Percentiles rank a stretch among this genome's conserved stretches.
These are phyloP conservation scores for Conringia planisiliqua DNA, from an alignment of 345 rosid genomes.

Conservation along the genomic window DNA sequence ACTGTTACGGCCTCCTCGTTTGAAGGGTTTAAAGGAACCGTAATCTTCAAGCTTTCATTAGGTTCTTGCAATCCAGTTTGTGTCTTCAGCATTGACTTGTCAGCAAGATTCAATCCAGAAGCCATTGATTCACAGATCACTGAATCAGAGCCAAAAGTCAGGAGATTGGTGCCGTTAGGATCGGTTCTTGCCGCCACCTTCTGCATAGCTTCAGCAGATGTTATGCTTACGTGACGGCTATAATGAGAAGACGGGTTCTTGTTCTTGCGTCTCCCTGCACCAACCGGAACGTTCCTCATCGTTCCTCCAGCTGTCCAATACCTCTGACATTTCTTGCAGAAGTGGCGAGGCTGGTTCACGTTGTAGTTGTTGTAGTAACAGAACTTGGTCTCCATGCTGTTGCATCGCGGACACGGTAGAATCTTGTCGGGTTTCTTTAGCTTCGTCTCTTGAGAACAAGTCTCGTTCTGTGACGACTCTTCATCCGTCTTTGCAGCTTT, in stretches of 20 bases:
- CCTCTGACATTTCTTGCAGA: constrained; percentile 94
- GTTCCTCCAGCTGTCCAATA: constrained; percentile 99
- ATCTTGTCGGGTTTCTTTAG: constrained; percentile 86
- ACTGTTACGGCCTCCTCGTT: constrained; percentile 20
- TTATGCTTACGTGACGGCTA: constrained; percentile 53
- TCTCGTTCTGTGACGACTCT: constrained; percentile 42
- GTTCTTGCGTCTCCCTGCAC: constrained; percentile 94
- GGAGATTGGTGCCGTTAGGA: constrained; percentile 59
- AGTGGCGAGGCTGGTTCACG: constrained; percentile 90
- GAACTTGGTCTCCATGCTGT: constrained; percentile 91
- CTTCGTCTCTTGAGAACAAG: constrained; percentile 48
- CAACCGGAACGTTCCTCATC: constrained; percentile 92
- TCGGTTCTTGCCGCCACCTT: constrained; percentile 28
- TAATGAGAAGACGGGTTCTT: constrained; percentile 71
- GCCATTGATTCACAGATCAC: constrained; percentile 86
- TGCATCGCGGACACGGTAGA: constrained; percentile 87
- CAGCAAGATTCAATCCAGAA: constrained; percentile 68
- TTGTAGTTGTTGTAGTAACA: constrained; percentile 95
- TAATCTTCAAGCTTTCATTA: constrained; percentile 20
- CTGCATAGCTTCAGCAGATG: constrained; percentile 56
- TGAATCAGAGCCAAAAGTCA: constrained; percentile 69
- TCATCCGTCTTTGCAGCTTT: constrained; percentile 40
- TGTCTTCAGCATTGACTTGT: constrained; percentile 44
- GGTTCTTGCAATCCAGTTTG: constrained; percentile 31
- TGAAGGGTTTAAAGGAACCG: constrained; percentile 24